Percentiles rank a stretch among this genome's conserved stretches.
Evolutionary conservation across 371 early-diverging fungal species (phyloP).

Genomic region (Syncephalastrum racemosum): DNA sequence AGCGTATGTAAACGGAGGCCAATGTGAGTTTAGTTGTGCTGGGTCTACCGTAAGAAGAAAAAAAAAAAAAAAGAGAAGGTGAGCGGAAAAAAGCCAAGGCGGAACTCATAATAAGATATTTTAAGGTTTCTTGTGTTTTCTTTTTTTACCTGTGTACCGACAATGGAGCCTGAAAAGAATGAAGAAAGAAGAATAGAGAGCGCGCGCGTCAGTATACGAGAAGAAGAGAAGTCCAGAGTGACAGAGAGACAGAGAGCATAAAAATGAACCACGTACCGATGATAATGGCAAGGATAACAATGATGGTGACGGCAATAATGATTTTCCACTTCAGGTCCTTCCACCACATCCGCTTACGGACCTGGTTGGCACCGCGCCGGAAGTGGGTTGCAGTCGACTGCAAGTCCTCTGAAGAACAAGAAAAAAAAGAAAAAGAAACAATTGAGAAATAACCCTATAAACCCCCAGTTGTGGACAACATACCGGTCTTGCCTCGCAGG

Average conservation of each 20-base stretch:
- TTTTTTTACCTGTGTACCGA: constrained; percentile 41
- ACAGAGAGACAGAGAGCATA: background rate
- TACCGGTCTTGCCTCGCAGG: constrained; percentile 73
- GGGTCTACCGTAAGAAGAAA: too few species aligned
- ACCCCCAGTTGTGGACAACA: constrained; percentile 8
- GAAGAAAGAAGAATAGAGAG: background rate
- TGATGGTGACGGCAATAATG: constrained; percentile 74
- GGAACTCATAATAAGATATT: too few species aligned
- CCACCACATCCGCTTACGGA: constrained; percentile 89
- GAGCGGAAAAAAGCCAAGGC: too few species aligned
- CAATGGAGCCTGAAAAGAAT: constrained; percentile 23
- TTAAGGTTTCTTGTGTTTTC: background rate
- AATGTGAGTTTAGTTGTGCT: too few species aligned
- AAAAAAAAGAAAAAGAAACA: background rate
- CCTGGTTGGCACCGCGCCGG: constrained; percentile 80
- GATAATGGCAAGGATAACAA: constrained; percentile 76
- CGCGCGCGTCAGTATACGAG: background rate
- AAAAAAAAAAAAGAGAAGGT: too few species aligned
- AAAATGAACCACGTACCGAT: constrained; percentile 45
- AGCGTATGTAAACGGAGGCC: too few species aligned
- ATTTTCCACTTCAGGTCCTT: constrained; percentile 93
- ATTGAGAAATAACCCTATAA: background rate
- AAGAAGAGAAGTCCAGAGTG: background rate
- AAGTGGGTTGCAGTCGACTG: constrained; percentile 77
- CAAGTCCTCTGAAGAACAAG: constrained; percentile 59